These are phyloP conservation scores for Dicorynia guianensis DNA, from an alignment of 306 rosid species.

Conservation along the genomic window DNA sequence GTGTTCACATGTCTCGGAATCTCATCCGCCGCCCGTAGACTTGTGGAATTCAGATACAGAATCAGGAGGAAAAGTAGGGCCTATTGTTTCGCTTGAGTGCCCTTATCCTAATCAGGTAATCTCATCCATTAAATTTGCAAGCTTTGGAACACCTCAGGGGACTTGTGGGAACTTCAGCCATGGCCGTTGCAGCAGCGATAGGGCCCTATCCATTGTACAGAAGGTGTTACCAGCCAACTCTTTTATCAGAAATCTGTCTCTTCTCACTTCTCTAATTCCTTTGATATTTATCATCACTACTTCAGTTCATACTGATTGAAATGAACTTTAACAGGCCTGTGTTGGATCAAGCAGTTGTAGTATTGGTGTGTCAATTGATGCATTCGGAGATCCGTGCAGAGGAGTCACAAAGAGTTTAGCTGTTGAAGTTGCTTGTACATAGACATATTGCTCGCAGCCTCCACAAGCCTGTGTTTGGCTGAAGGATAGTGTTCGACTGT, in stretches of 20 bases:
- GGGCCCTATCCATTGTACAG: conserved; percentile 67
- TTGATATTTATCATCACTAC: not conserved
- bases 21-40: conserved; percentile 83
- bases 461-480: not conserved
- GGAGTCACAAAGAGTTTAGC: conserved; percentile 83
- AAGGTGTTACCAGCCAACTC: conserved; percentile 56
- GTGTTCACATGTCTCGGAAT: conserved; percentile 80
- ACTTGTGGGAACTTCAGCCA: conserved; percentile 79
- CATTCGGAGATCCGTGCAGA: conserved; percentile 77
- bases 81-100: conserved; percentile 73
- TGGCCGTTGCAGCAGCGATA: conserved; percentile 71
- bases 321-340: conserved; percentile 68
- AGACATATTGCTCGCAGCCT: conserved; percentile 29
- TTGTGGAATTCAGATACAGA: conserved; percentile 65
- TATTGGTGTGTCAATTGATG: conserved; percentile 57
- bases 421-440: conserved; percentile 85
- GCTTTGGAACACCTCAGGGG: conserved; percentile 83
- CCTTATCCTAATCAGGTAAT: conserved; percentile 76
- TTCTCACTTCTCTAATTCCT: not conserved
- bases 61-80: conserved; percentile 47
- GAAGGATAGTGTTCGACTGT: conserved; percentile 11
- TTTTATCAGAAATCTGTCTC: not conserved
- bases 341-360: conserved; percentile 82
- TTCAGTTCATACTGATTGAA: conserved; percentile 31
- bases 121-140: conserved; percentile 86